Conservation (phyloP, 116 monocot species). For the Posidonia oceanica region DNA sequence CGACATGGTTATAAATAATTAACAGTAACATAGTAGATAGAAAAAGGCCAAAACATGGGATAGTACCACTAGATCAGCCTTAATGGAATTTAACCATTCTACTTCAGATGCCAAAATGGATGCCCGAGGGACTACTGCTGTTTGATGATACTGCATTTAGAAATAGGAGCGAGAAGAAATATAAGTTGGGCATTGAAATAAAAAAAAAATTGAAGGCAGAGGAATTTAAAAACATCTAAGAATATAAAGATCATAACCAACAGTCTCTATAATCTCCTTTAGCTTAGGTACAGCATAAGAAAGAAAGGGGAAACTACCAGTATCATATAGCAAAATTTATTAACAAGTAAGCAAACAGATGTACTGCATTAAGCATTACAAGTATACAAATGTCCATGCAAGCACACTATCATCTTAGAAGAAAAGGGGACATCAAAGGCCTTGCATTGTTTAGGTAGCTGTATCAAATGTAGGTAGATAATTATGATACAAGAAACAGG, state of each 20-base stretch:
- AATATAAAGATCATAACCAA: no score
- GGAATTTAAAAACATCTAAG: background rate
- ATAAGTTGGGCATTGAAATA: background rate
- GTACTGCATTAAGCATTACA: background rate
- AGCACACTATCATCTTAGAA: background rate
- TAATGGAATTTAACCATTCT: constrained; percentile 82
- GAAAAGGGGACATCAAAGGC: background rate
- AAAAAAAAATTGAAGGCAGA: background rate
- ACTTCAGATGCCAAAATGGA: constrained; percentile 81
- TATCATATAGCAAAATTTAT: no score
- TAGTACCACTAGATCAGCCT: constrained; percentile 85
- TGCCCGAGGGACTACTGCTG: constrained; percentile 67
- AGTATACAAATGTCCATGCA: background rate
- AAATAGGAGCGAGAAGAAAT: background rate
- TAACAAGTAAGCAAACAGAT: background rate
- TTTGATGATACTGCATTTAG: constrained; percentile 66
- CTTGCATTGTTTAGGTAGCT: no score
- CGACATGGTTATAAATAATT: background rate
- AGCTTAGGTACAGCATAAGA: background rate
- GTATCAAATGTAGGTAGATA: no score
- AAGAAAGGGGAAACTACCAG: background rate
- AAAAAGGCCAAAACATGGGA: background rate
- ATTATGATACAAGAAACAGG: background rate
- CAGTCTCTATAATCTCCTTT: background rate
- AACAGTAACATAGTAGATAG: background rate